phyloP scores from a whole-genome alignment of 306 rosid species.

The Cucurbita maxima region DNA sequence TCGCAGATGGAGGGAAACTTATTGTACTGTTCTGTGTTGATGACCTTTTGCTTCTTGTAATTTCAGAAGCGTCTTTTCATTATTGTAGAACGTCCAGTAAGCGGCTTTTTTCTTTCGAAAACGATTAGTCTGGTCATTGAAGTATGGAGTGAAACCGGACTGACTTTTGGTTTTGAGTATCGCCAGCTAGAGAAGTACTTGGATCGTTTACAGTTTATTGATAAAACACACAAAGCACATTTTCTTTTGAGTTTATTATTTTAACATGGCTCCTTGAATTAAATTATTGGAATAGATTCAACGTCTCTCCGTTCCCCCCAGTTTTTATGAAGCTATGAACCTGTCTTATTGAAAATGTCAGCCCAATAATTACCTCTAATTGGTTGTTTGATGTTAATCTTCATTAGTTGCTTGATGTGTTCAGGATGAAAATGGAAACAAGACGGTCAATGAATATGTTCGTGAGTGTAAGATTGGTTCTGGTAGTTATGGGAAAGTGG shows the following conservation, averaged over 20 bases:
- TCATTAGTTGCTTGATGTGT: conserved; percentile 9
- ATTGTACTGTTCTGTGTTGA: background rate
- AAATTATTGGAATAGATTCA: background rate
- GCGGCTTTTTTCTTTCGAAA: background rate
- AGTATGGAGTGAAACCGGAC: background rate
- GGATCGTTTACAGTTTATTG: background rate
- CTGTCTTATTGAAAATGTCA: background rate
- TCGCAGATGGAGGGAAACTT: background rate
- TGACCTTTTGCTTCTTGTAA: background rate
- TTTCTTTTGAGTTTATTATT: background rate
- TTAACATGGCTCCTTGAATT: background rate
- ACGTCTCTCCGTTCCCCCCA: background rate
- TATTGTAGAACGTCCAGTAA: background rate
- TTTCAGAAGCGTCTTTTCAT: conserved; percentile 4
- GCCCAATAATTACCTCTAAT: background rate
- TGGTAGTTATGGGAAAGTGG: conserved; percentile 99
- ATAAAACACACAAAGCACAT: background rate
- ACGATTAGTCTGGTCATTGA: background rate
- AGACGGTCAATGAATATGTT: conserved; percentile 82
- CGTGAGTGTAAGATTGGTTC: conserved; percentile 89
- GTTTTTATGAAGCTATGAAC: background rate
- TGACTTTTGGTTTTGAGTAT: background rate
- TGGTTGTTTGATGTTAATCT: background rate
- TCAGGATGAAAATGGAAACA: conserved; percentile 88
- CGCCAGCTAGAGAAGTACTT: background rate